These are phyloP conservation scores for Fraxinus sp. DNA, from an alignment of 305 asterid species.

Conservation along the genomic window DNA sequence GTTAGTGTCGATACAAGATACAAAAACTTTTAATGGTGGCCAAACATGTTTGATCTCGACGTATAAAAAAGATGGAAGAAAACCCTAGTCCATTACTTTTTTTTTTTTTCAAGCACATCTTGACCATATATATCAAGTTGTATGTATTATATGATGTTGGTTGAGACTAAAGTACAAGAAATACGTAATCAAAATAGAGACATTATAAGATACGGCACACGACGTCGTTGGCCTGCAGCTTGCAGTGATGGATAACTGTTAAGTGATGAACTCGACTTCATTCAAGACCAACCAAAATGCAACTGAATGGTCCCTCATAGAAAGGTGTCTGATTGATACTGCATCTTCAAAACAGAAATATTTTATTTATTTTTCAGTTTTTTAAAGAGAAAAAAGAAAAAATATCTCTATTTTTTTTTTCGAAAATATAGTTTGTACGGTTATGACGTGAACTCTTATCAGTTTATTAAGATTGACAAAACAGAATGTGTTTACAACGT, in stretches of 20 bases:
- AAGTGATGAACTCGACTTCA: conserved; percentile 30
- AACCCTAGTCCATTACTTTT: neutral
- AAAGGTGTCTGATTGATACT: conserved; percentile 18
- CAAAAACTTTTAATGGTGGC: neutral
- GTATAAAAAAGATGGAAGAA: conserved; percentile 4
- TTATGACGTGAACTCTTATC: neutral
- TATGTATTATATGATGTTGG: conserved; percentile 20
- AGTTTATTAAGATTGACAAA: neutral
- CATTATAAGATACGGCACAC: conserved; percentile 24
- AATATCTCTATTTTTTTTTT: neutral
- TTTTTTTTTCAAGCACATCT: neutral
- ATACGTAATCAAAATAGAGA: conserved; percentile 27
- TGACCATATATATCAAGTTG: conserved; percentile 24
- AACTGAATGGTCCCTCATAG: conserved; percentile 15
- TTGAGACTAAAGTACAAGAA: conserved; percentile 25
- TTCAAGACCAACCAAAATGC: conserved; percentile 41
- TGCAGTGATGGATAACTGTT: conserved; percentile 24
- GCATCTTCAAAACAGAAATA: neutral
- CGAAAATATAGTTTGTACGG: neutral
- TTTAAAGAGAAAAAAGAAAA: neutral
- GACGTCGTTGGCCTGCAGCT: conserved; percentile 34
- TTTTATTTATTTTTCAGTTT: neutral
- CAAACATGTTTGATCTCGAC: neutral
- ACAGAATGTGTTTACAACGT: neutral
- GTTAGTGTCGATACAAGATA: neutral